Percentiles rank a stretch among this genome's conserved stretches.
These are phyloP conservation scores for Neopestalotiopsis clavispora DNA, from an alignment of 2,329 filamentous ascomycete genomes.

Conservation along the genomic window DNA sequence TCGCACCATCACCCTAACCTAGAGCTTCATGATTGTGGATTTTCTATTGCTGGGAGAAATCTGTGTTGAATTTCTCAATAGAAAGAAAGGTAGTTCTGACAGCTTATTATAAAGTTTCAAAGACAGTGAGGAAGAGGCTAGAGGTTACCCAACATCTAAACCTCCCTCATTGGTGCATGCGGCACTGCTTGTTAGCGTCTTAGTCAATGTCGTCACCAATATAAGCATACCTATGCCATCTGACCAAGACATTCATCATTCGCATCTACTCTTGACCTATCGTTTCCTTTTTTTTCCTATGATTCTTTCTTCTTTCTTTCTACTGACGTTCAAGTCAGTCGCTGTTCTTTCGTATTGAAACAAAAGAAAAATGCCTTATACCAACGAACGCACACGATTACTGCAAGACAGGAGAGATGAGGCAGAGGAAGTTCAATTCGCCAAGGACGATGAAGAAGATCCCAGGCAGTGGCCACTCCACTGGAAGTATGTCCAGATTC, in stretches of 20 bases:
- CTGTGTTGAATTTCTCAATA: too few species aligned
- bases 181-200: background rate
- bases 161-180: too few species aligned
- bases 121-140: too few species aligned
- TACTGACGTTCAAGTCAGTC: background rate
- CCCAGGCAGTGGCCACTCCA: background rate
- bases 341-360: too few species aligned
- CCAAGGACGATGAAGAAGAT: background rate
- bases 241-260: background rate
- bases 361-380: background rate
- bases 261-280: background rate
- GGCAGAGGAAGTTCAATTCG: background rate
- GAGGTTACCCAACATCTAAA: too few species aligned
- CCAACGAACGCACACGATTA: background rate
- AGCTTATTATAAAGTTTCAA: too few species aligned
- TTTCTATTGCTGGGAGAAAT: too few species aligned
- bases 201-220: constrained; percentile 7
- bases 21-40: too few species aligned
- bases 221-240: background rate
- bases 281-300: background rate
- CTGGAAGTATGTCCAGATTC: constrained; percentile 7
- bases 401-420: background rate
- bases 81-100: too few species aligned
- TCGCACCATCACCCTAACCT: too few species aligned
- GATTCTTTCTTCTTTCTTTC: too few species aligned